Evolutionary conservation across 108 stramenopile genomes (phyloP).

Genomic region (Ochromonas danica): DNA sequence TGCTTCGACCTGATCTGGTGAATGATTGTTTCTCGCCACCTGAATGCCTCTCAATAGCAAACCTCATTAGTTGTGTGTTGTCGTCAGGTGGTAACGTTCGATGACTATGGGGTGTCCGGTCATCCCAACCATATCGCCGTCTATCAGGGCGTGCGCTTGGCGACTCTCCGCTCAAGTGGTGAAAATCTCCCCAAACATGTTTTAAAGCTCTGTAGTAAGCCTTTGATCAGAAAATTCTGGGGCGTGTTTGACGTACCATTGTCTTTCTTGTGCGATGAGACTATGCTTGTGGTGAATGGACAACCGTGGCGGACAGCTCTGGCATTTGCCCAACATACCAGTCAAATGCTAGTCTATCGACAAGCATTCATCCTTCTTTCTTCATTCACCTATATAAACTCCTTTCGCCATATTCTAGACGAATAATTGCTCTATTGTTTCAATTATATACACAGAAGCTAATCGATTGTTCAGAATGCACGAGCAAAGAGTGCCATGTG

Average conservation of each 20-base stretch:
- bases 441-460: too few relatives aligned
- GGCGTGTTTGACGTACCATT: slow-evolving; percentile 44
- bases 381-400: slow-evolving; percentile 55
- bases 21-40: background rate
- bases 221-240: slow-evolving; percentile 47
- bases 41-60: background rate
- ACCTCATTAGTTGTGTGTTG: background rate
- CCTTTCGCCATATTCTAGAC: too few relatives aligned
- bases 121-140: slow-evolving; percentile 51
- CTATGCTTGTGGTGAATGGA: slow-evolving; percentile 35
- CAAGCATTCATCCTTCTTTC: slow-evolving; percentile 57
- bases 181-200: slow-evolving; percentile 6
- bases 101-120: slow-evolving; percentile 56
- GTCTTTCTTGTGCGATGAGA: slow-evolving; percentile 20
- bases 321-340: slow-evolving; percentile 53
- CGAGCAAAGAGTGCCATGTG: slow-evolving; percentile 96
- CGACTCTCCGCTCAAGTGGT: background rate
- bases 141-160: slow-evolving; percentile 7
- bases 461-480: too few relatives aligned
- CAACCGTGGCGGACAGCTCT: slow-evolving; percentile 27
- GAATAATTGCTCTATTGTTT: too few relatives aligned
- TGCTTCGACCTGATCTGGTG: slow-evolving; percentile 3
- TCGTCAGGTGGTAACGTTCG: slow-evolving; percentile 56
- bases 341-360: slow-evolving; percentile 62
- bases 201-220: slow-evolving; percentile 37